Evolutionary conservation across 1,284 basidiomycete species (phyloP).

Genomic region (Papiliotrema terrestris): DNA sequence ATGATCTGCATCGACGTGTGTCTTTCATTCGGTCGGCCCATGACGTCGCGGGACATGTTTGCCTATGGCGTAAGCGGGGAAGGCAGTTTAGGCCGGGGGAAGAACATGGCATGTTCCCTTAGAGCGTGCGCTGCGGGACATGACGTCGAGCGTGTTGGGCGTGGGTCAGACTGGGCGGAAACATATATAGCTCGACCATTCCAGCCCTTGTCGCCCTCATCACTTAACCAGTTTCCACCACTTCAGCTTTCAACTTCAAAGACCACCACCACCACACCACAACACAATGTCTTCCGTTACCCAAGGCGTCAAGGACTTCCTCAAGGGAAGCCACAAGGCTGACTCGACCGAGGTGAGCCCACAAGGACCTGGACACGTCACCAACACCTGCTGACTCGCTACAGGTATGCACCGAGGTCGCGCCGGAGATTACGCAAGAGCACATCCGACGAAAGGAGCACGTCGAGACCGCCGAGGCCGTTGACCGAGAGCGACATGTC

Average conservation of each 20-base stretch:
- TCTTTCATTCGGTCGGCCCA: no score
- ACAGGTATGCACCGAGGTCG: conserved; percentile 45
- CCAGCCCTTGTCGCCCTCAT: conserved; percentile 5
- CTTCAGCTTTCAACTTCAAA: neutral
- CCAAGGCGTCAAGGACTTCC: conserved; percentile 37
- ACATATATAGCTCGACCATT: conserved; percentile 4
- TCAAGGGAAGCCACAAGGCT: conserved; percentile 32
- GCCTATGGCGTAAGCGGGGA: no score
- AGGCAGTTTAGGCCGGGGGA: no score
- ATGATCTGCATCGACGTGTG: no score
- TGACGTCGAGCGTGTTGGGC: no score
- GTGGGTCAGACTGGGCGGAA: neutral
- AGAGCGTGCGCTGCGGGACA: no score
- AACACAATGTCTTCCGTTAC: conserved; percentile 29
- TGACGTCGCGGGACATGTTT: no score
- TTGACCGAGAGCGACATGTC: conserved; percentile 47
- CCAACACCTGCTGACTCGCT: neutral
- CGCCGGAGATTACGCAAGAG: conserved; percentile 45
- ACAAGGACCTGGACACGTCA: neutral
- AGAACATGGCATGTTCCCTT: no score
- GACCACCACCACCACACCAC: conserved; percentile 5
- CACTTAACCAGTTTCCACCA: conserved; percentile 1
- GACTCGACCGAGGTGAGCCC: conserved; percentile 40
- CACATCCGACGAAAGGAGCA: conserved; percentile 37
- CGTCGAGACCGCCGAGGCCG: conserved; percentile 39